Base-by-base conservation (phyloP, 106 monocot genomes). In the Dendrobium catenatum region DNA sequence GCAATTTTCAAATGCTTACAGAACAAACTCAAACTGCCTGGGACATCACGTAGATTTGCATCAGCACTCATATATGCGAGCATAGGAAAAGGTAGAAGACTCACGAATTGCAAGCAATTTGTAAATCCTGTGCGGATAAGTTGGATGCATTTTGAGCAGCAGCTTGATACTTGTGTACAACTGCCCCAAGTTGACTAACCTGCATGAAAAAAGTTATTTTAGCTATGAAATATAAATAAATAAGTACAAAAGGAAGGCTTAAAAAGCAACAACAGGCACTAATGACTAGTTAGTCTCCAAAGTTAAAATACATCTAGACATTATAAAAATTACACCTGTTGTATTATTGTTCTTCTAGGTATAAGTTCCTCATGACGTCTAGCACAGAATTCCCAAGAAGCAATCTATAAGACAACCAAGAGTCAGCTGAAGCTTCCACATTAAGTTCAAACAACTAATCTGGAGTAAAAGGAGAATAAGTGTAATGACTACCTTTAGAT, bases 301-400 rank as follows among this genome's bases (percentile, higher is more conserved):
- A 56, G 55, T 19, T 4, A 55, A 18, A 56, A 56, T 15, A 56
- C 13, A 56, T 56, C 19, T 15, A 56, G 13, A 56, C 1, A 2
- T 56, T 56, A 56, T 0, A 56, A 56, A 9, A 46, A 46, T 16
- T 56, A 58, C 85, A 96, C 96, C 91, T 97, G 92, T 55, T 92
- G 94, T 83, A 92, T 87, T 74, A 97, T 86, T 16, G 90, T 48
- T 80, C 92, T 94, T 76, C 94, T 83, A 78, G 96, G 96, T 76
- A 97, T 90, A 70, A 94, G 92, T 79, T 97, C 94, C 77, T 97
- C 96, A 80, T 97, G 94, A n/a, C 89, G 88, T 81, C 90, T 86
- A 42, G 94, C 94, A 87, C 94, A 97, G 75, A 97, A 97, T 75
- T 94, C 96, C 94, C 94, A 97, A 3, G 94, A 97, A 83, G 85